Conservation (phyloP, 2,329 filamentous ascomycete genomes). For the Aspergillus sp. region DNA sequence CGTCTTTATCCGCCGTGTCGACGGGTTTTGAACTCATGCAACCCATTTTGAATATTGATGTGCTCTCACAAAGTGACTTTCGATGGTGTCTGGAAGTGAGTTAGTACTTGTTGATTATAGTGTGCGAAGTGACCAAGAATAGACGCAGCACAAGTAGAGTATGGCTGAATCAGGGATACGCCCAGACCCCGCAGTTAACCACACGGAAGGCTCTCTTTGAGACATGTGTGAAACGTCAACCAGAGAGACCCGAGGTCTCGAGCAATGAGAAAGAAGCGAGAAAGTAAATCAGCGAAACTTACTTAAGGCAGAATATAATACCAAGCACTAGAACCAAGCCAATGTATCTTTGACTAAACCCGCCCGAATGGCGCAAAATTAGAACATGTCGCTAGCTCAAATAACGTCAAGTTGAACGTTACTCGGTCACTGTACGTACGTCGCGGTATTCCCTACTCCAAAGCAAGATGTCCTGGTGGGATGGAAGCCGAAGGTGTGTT, state of each 20-base stretch:
- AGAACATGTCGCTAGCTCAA: background rate
- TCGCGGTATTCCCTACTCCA: background rate
- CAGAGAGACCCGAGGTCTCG: background rate
- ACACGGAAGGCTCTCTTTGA: constrained; percentile 11
- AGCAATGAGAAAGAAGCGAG: too few species aligned
- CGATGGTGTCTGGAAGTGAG: background rate
- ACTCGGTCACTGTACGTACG: constrained; percentile 2
- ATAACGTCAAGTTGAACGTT: background rate
- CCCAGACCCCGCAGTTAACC: constrained; percentile 12
- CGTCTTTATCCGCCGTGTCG: constrained; percentile 44
- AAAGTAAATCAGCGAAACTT: background rate
- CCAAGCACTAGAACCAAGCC: background rate
- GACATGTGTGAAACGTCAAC: constrained; percentile 15
- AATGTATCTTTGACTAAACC: background rate
- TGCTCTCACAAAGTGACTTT: background rate
- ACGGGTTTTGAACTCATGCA: constrained; percentile 46
- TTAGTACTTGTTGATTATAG: constrained; percentile 5
- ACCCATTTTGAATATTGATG: constrained; percentile 41
- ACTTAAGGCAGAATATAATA: background rate
- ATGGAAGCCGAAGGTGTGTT: background rate
- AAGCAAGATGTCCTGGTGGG: background rate
- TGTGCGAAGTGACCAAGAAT: background rate
- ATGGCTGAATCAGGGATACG: constrained; percentile 23
- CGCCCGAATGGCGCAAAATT: background rate
- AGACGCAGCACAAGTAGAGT: background rate